These are phyloP conservation scores for Leucoagaricus sp. DNA, from an alignment of 1,284 basidiomycete species.

Conservation along the genomic window DNA sequence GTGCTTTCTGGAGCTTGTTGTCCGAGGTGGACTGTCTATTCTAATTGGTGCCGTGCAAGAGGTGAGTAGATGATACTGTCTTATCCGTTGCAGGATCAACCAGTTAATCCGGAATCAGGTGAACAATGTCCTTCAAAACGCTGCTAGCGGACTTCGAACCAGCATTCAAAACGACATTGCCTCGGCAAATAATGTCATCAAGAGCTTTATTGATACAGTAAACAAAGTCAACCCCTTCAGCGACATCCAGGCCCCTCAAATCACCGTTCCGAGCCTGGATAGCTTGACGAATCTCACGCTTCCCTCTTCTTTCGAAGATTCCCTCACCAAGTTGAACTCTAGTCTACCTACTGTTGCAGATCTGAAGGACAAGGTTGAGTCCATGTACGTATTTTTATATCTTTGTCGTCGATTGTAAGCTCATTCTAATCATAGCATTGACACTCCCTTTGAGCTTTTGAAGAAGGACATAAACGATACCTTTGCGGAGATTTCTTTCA, in stretches of 20 bases:
- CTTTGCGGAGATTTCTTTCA: slow-evolving; percentile 69
- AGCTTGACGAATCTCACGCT: slow-evolving; percentile 80
- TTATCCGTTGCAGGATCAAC: neutral
- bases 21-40: slow-evolving; percentile 79
- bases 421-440: slow-evolving; percentile 55
- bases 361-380: slow-evolving; percentile 72
- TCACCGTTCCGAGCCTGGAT: slow-evolving; percentile 72
- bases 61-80: slow-evolving; percentile 45
- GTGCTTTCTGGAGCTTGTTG: slow-evolving; percentile 89
- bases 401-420: slow-evolving; percentile 5
- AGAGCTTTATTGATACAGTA: slow-evolving; percentile 61
- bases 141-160: slow-evolving; percentile 59
- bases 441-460: slow-evolving; percentile 82
- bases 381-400: slow-evolving; percentile 53
- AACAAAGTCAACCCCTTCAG: slow-evolving; percentile 75
- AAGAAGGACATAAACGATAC: slow-evolving; percentile 89
- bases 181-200: slow-evolving; percentile 70
- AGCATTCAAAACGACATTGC: slow-evolving; percentile 74
- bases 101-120: slow-evolving; percentile 56
- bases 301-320: slow-evolving; percentile 76
- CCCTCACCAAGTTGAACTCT: slow-evolving; percentile 74
- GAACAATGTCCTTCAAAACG: slow-evolving; percentile 63
- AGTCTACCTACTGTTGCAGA: slow-evolving; percentile 82
- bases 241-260: slow-evolving; percentile 66
- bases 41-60: slow-evolving; percentile 82